A percentile compares a stretch with the other conserved stretches of the same genome.
phyloP scores from a whole-genome alignment of 371 early-diverging fungal genomes.

The Cokeromyces recurvatus region DNA sequence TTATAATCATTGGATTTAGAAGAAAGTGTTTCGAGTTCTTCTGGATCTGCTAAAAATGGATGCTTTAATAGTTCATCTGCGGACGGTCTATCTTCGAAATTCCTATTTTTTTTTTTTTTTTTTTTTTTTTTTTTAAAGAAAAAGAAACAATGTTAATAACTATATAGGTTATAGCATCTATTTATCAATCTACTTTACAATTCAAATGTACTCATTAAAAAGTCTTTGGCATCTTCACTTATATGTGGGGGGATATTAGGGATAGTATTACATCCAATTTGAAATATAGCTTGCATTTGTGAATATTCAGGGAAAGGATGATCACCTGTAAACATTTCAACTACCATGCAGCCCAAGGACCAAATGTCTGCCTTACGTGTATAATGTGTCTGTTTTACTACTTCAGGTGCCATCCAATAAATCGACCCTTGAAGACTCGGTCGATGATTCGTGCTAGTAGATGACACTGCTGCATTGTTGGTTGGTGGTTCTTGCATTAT shows the following conservation, averaged over 20 bases:
- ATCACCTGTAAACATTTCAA: constrained; percentile 94
- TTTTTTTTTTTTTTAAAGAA: no score
- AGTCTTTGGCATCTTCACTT: constrained; percentile 69
- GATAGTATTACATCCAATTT: constrained; percentile 75
- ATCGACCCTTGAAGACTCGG: constrained; percentile 87
- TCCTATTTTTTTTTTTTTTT: no score
- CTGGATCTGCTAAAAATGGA: constrained; percentile 43
- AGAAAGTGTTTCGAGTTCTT: no score
- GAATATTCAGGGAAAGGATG: constrained; percentile 93
- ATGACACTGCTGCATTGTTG: neutral
- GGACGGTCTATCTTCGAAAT: constrained; percentile 58
- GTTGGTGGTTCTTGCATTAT: constrained; percentile 12
- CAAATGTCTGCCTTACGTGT: constrained; percentile 85
- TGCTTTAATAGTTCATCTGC: constrained; percentile 56
- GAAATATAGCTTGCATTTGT: constrained; percentile 91
- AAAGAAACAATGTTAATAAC: no score
- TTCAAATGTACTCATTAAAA: constrained; percentile 75
- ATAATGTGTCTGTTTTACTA: constrained; percentile 78
- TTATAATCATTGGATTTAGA: no score
- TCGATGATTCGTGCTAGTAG: constrained; percentile 36
- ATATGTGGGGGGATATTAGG: constrained; percentile 78
- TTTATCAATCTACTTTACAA: constrained; percentile 34
- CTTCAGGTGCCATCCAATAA: constrained; percentile 91
- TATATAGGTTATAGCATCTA: no score
- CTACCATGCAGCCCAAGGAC: constrained; percentile 88